Percentiles rank a stretch among this genome's conserved stretches.
These are phyloP conservation scores for Melianthus villosus DNA, from an alignment of 441 rosid species.

Conservation along the genomic window DNA sequence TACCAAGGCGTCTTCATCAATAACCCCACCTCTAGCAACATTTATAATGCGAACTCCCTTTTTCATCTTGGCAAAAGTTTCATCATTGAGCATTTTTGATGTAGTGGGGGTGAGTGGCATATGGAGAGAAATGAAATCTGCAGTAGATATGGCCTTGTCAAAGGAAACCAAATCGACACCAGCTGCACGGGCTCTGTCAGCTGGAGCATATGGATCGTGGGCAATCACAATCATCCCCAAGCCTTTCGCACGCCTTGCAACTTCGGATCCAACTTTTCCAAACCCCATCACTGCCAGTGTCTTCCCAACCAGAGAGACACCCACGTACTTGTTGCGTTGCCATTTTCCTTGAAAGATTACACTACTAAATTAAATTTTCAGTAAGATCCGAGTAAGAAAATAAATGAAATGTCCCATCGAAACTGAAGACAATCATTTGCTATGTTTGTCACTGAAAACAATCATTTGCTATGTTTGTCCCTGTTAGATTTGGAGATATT, in stretches of 20 bases:
- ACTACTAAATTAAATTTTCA: not conserved
- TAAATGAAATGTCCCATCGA: not conserved
- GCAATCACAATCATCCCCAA: constrained; percentile 92
- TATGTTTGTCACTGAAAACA: too few relatives aligned
- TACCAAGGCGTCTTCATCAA: constrained; percentile 82
- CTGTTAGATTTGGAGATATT: too few relatives aligned
- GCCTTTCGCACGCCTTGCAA: constrained; percentile 84
- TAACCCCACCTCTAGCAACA: constrained; percentile 95
- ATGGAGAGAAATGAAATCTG: constrained; percentile 82
- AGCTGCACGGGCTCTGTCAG: constrained; percentile 80
- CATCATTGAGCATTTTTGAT: constrained; percentile 55
- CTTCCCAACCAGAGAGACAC: constrained; percentile 88
- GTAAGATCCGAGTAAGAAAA: not conserved
- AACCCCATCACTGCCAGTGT: constrained; percentile 85
- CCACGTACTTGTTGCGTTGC: constrained; percentile 84
- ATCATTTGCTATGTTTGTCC: too few relatives aligned
- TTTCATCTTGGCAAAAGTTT: constrained; percentile 79
- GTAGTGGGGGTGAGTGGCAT: constrained; percentile 90
- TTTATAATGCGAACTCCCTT: constrained; percentile 78
- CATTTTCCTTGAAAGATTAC: constrained; percentile 49
- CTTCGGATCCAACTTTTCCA: constrained; percentile 95
- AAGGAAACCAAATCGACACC: constrained; percentile 79
- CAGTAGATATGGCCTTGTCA: constrained; percentile 57
- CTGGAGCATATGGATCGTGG: constrained; percentile 88
- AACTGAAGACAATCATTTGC: not conserved